These are phyloP conservation scores for Aspergillus conjunctus DNA, from an alignment of 495 filamentous ascomycete species.

Conservation along the genomic window DNA sequence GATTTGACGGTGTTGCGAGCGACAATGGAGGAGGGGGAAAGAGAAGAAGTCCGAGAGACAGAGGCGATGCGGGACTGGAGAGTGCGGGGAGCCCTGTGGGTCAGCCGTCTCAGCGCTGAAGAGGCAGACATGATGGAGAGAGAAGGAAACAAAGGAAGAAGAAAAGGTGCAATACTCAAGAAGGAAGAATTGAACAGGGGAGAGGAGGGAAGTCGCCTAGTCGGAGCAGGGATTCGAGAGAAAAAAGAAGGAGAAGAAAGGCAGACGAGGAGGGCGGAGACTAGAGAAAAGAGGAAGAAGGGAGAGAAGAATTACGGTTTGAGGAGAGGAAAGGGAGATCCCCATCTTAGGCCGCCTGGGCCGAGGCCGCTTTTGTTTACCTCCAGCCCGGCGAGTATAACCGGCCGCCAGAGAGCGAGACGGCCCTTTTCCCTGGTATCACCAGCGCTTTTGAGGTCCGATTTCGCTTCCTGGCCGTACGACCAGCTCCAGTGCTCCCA, in stretches of 20 bases:
- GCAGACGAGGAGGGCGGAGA: slow-evolving; percentile 17
- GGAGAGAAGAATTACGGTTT: background rate
- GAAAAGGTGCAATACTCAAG: slow-evolving; percentile 30
- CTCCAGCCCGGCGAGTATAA: slow-evolving; percentile 22
- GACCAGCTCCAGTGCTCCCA: no score
- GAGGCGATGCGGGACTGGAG: slow-evolving; percentile 44
- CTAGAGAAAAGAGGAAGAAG: slow-evolving; percentile 16
- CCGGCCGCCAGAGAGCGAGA: slow-evolving; percentile 15
- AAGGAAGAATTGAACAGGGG: slow-evolving; percentile 22
- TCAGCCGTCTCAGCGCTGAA: slow-evolving; percentile 49
- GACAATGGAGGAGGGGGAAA: slow-evolving; percentile 28
- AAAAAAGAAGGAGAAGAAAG: slow-evolving; percentile 22
- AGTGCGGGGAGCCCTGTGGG: slow-evolving; percentile 54
- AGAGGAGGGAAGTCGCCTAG: slow-evolving; percentile 24
- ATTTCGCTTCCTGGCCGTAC: background rate
- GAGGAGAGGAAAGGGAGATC: slow-evolving; percentile 3
- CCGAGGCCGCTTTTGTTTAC: slow-evolving; percentile 26
- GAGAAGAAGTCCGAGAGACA: slow-evolving; percentile 39
- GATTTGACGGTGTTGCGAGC: slow-evolving; percentile 25
- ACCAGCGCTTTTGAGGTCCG: background rate
- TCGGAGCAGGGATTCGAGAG: slow-evolving; percentile 9
- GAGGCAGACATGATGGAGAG: slow-evolving; percentile 34
- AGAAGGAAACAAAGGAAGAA: slow-evolving; percentile 27
- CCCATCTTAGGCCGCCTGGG: slow-evolving; percentile 17
- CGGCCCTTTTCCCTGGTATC: slow-evolving; percentile 3